Base-by-base conservation (phyloP, 805 yeast species). In the Teunomyces kruisii region DNA sequence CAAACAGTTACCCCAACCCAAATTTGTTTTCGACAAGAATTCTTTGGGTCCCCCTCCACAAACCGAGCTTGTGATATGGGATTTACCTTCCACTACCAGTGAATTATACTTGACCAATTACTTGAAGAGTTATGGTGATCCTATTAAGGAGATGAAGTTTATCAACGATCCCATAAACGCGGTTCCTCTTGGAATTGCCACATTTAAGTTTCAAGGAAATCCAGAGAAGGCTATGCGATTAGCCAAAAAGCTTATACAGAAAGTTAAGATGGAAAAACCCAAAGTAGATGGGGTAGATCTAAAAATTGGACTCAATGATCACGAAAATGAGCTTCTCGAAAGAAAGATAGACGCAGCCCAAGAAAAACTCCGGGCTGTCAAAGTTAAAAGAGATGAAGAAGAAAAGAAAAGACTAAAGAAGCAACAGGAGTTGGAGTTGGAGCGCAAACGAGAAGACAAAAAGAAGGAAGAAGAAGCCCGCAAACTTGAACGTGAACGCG, bases 11-110 rank as follows among this genome's bases (percentile, higher is more conserved):
- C 72, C 75, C 0, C 62, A 62, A 26, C 66, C 78, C 2, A 69
- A 68, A 46, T 75, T 73, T 51, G 53, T 61, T 4, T 87, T 75
- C 59, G 96, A 89, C 60, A 75, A 81, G 46, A 73, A 84, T 55
- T 87, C 95, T 0, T 58, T 88, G 9, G 95, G 94, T 0, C 83
- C 85, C 0, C 79, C 83, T 13, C 96, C 96, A 0, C 74, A 82
- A 3, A 67, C 79, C 7, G 90, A 85, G 55, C 62, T 90, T 31
- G 78, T 89, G 1, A 72, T 88, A 4, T 84, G 88, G 77, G 85
- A 83, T 14, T 68, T 83, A 40, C 83, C 88, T 2, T 56, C 75
- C 2, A 67, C 79, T 2, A 72, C 78, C n/a, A 73, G 76, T 36
- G 78, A 80, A 39, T 43, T 62, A 4, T 72, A 71, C 48, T 56